Conservation (phyloP, 257 asterid genomes). For the Ophiorrhiza pumila region DNA sequence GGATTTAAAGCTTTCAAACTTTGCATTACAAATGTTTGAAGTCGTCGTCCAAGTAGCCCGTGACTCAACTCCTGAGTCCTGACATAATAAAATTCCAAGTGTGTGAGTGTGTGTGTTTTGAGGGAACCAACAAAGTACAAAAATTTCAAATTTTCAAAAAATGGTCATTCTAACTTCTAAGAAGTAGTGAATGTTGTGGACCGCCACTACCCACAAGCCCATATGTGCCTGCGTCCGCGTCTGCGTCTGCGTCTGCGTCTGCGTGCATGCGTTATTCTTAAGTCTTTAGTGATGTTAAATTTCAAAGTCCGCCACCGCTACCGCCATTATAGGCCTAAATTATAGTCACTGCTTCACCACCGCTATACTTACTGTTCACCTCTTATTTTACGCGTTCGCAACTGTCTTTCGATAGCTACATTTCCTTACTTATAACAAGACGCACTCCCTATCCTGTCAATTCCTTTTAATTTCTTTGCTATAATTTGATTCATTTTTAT, state of each 20-base stretch:
- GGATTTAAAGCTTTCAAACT: too few relatives aligned
- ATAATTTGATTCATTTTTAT: too few relatives aligned
- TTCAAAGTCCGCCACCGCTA: conserved; percentile 18
- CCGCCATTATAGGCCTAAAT: conserved; percentile 9
- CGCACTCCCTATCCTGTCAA: too few relatives aligned
- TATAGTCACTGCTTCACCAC: background rate
- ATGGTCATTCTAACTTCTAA: background rate
- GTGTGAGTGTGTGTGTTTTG: background rate
- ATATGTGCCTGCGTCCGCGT: too few relatives aligned
- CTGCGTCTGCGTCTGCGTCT: too few relatives aligned
- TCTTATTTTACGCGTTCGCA: conserved; percentile 5
- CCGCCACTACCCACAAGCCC: too few relatives aligned
- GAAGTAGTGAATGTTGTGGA: background rate
- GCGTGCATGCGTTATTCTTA: too few relatives aligned
- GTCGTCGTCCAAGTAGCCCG: background rate
- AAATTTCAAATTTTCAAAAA: background rate
- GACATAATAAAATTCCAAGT: background rate
- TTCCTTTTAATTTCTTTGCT: too few relatives aligned
- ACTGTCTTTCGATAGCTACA: background rate
- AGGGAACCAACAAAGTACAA: background rate
- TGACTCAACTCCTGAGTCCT: background rate
- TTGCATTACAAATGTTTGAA: too few relatives aligned
- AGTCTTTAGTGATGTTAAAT: too few relatives aligned
- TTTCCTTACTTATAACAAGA: too few relatives aligned
- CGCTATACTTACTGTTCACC: too few relatives aligned